phyloP scores from a whole-genome alignment of 192 early-diverging fungal species.

The Tieghemiomyces parasiticus region DNA sequence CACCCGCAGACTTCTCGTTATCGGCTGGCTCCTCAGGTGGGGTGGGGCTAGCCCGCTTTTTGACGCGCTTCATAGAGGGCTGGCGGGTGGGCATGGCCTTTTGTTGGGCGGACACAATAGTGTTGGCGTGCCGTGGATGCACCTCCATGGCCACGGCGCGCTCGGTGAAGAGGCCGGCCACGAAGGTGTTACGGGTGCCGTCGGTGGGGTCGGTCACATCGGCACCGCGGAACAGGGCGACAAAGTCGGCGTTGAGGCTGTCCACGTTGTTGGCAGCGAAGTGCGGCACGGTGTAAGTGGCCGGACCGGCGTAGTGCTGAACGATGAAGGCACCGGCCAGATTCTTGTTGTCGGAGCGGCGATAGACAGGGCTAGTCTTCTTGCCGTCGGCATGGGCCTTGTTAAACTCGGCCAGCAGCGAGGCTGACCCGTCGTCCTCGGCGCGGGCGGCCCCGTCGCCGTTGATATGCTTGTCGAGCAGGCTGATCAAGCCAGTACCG shows the following conservation, averaged over 20 bases:
- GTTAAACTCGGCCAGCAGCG: conserved; percentile 35
- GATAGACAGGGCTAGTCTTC: conserved; percentile 10
- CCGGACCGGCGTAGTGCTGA: conserved; percentile 61
- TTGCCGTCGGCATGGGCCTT: conserved; percentile 25
- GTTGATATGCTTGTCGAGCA: conserved; percentile 51
- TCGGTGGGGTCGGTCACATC: conserved; percentile 15
- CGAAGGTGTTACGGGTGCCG: conserved; percentile 58
- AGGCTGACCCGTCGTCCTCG: conserved; percentile 3
- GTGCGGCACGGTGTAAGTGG: conserved; percentile 39
- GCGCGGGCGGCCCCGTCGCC: conserved; percentile 11
- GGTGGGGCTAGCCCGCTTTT: conserved; percentile 16
- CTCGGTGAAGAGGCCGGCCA: conserved; percentile 60
- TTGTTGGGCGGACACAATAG: conserved; percentile 69
- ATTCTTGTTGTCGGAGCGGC: conserved; percentile 15
- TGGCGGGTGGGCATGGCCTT: conserved; percentile 46
- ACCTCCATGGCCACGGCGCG: conserved; percentile 54
- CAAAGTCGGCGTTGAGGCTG: conserved; percentile 66
- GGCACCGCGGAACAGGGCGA: conserved; percentile 63
- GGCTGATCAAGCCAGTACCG: conserved; percentile 54
- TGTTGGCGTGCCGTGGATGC: conserved; percentile 64
- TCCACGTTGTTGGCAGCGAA: conserved; percentile 71
- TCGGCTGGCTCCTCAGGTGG: conserved; percentile 16
- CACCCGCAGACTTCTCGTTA: conserved; percentile 21
- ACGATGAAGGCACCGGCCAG: conserved; percentile 49
- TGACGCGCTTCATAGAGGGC: conserved; percentile 42